Evolutionary conservation across 2,329 filamentous ascomycete genomes (phyloP), one percentile per base, ranked within the genome.

Genomic region (Pseudocercospora pini-densiflorae): DNA sequence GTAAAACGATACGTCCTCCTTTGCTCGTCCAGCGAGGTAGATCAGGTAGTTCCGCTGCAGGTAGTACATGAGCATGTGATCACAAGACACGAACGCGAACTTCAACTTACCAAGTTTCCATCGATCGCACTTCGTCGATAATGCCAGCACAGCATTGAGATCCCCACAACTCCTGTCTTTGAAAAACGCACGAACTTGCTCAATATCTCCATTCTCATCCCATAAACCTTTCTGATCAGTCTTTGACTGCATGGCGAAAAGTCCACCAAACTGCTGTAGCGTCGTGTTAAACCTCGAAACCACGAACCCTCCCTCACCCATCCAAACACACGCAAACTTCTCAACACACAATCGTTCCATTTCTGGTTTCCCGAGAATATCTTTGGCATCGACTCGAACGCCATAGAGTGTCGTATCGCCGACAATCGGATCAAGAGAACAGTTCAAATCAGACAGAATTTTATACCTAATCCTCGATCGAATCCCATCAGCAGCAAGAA

Each of bases 151-250:
- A 12, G 55, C 29, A 9, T 33, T 45, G 1, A 66, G 40, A 31
- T 66, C 64, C 4, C 61, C 45, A 45, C 64, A 63, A 23, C 60
- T 66, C 23, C 49, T 23, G 16, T 33, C 45, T 27, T 60, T 57
- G 61, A 60, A 66, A 29, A 54, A 63, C 1, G 59, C 54, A 6
- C 64, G 55, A 10, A 66, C 61, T 19, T 55, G 55, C 16, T 63
- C 19, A 19, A 66, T 63, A n/a, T 66, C 64, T n/a, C 64, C 64
- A 19, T 54, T 63, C 47, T 63, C 60, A 29, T 65, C 55, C 61
- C 64, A 66, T 12, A 66, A 33, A 6, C 64, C 47, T n/a, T 61
- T 55, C 61, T 61, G 59, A 16, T 67, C 61, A 3, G 45, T 62
- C n/a, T 62, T 36, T 21, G 19, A 19, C n/a, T 40, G 51, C 27